phyloP scores from a whole-genome alignment of 177 flowering plant species.

The Vitis hybrid region DNA sequence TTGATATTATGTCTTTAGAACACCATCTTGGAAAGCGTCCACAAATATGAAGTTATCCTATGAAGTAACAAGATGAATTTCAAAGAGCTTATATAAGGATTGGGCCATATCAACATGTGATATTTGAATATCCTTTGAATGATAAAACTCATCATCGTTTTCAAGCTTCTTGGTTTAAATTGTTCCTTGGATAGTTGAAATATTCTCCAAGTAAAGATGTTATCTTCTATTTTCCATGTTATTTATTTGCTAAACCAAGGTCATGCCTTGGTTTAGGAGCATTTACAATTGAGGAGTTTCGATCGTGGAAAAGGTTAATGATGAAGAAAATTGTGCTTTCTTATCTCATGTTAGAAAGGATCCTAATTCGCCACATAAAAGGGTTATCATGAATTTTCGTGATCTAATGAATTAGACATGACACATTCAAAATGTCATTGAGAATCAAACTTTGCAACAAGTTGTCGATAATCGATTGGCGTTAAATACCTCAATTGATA shows the following conservation, averaged over 20 bases:
- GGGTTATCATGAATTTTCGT: too few species aligned
- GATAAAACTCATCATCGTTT: background rate
- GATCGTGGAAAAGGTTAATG: constrained; percentile 3
- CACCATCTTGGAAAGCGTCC: too few species aligned
- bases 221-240: background rate
- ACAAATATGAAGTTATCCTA: too few species aligned
- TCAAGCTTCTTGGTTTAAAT: background rate
- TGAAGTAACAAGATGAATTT: background rate
- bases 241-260: too few species aligned
- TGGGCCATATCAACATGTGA: background rate
- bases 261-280: too few species aligned
- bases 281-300: constrained; percentile 1
- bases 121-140: background rate
- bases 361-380: background rate
- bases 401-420: background rate
- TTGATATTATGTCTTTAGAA: too few species aligned
- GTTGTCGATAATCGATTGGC: background rate
- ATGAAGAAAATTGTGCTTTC: background rate
- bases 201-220: background rate
- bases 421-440: constrained; percentile 1
- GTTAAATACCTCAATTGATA: background rate
- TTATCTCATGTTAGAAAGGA: background rate
- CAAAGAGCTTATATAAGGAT: background rate
- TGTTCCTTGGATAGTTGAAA: background rate
- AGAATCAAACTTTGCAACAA: background rate